Evolutionary conservation across 352 stramenopile genomes (phyloP).

Genomic region (Phytophthora melonis): DNA sequence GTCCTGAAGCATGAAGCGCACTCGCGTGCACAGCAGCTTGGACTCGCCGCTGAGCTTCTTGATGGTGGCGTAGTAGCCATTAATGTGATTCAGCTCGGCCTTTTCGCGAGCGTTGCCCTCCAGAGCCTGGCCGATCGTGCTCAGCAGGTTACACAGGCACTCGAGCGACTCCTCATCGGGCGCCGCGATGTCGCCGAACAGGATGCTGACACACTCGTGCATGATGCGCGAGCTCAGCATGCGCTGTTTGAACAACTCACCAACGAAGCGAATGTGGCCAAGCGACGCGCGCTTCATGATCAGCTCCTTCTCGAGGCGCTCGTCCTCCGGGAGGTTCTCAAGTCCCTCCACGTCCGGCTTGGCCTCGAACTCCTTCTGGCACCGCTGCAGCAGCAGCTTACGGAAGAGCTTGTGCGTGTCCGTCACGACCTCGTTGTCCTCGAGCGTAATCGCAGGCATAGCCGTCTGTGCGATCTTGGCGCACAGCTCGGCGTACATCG

Average conservation of each 20-base stretch:
- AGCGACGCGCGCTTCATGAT: conserved; percentile 85
- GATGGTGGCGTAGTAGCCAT: conserved; percentile 76
- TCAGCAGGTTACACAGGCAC: conserved; percentile 95
- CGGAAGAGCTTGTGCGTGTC: conserved; percentile 94
- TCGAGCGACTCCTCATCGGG: conserved; percentile 96
- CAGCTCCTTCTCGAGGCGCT: conserved; percentile 78
- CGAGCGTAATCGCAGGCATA: conserved; percentile 80
- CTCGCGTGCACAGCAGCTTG: conserved; percentile 75
- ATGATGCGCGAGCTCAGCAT: conserved; percentile 97
- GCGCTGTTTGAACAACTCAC: conserved; percentile 96
- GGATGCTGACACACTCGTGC: conserved; percentile 88
- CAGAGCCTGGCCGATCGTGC: conserved; percentile 92
- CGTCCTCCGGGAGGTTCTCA: conserved; percentile 62
- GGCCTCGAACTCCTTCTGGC: conserved; percentile 95
- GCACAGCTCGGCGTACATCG: conserved; percentile 97
- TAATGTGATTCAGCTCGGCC: conserved; percentile 65
- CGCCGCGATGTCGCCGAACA: conserved; percentile 82
- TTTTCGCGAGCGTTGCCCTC: conserved; percentile 68
- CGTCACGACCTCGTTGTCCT: conserved; percentile 62
- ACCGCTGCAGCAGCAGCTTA: conserved; percentile 92
- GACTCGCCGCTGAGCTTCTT: conserved; percentile 73
- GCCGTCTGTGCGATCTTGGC: conserved; percentile 91
- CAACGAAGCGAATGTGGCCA: conserved; percentile 97
- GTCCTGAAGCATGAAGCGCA: conserved; percentile 89
- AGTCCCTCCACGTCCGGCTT: conserved; percentile 80